Conservation (phyloP, 352 stramenopile genomes). For the Pythium rhizo-oryzae region DNA sequence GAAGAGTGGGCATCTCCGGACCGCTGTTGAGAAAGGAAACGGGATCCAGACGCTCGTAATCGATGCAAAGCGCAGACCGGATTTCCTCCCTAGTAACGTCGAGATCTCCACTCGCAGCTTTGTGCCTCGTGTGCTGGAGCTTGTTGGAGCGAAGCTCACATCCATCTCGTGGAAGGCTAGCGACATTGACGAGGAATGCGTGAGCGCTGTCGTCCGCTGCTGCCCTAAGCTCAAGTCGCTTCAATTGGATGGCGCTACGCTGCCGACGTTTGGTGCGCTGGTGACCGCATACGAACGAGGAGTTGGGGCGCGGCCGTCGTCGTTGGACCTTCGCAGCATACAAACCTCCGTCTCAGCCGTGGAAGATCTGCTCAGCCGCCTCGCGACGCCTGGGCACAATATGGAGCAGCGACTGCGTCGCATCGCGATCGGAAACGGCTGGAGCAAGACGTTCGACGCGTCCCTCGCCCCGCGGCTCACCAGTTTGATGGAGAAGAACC, state of each 20-base stretch:
- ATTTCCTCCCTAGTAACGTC: not conserved
- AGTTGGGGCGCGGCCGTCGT: not conserved
- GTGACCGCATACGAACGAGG: not conserved
- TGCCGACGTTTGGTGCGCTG: not conserved
- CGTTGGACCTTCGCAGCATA: conserved; percentile 1
- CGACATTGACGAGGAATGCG: not conserved
- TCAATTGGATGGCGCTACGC: not conserved
- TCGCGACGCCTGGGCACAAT: not conserved
- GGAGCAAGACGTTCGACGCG: not conserved
- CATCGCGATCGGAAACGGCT: conserved; percentile 1
- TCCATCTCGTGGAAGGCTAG: not conserved
- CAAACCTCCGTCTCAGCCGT: not conserved
- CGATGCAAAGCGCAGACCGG: not conserved
- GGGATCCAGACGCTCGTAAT: not conserved
- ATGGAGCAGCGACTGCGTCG: conserved; percentile 2
- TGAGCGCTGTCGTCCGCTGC: not conserved
- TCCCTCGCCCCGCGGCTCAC: not conserved
- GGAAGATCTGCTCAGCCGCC: not conserved
- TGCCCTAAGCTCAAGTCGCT: not conserved
- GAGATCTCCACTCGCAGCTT: not conserved
- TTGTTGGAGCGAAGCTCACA: not conserved
- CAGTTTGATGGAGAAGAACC: not conserved
- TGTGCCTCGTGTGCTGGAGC: not conserved
- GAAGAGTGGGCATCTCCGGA: not conserved
- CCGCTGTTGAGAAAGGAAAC: not conserved